Evolutionary conservation across 2,329 filamentous ascomycete genomes (phyloP).

Genomic region (Fusarium duplospermum): DNA sequence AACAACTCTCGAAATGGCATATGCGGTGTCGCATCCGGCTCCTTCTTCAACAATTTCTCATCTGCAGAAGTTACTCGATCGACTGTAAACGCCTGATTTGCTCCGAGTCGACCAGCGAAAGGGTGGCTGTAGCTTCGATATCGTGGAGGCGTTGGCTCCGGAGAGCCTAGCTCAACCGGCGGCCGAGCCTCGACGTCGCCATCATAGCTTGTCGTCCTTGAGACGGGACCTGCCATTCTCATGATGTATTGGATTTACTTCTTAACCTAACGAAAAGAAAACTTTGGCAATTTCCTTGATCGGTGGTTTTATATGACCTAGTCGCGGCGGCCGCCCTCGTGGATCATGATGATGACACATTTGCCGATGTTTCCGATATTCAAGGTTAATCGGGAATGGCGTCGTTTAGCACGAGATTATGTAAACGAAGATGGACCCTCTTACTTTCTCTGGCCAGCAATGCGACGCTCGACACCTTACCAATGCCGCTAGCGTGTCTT

Average conservation of each 20-base stretch:
- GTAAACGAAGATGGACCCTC: neutral
- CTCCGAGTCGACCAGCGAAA: constrained; percentile 37
- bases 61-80: constrained; percentile 3
- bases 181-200: constrained; percentile 12
- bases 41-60: constrained; percentile 39
- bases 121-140: constrained; percentile 27
- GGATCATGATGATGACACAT: neutral
- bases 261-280: no score
- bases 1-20: constrained; percentile 52
- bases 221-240: neutral
- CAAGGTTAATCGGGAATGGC: neutral
- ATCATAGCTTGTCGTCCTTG: neutral
- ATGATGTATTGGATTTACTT: neutral
- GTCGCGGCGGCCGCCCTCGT: neutral
- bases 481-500: constrained; percentile 12
- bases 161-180: neutral
- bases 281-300: neutral
- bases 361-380: neutral
- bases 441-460: neutral
- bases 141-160: neutral
- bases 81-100: constrained; percentile 28
- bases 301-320: neutral
- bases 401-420: neutral
- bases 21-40: constrained; percentile 56
- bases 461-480: constrained; percentile 6